These are phyloP conservation scores for Claviceps monticola DNA, from an alignment of 2,329 filamentous ascomycete species.

Conservation along the genomic window DNA sequence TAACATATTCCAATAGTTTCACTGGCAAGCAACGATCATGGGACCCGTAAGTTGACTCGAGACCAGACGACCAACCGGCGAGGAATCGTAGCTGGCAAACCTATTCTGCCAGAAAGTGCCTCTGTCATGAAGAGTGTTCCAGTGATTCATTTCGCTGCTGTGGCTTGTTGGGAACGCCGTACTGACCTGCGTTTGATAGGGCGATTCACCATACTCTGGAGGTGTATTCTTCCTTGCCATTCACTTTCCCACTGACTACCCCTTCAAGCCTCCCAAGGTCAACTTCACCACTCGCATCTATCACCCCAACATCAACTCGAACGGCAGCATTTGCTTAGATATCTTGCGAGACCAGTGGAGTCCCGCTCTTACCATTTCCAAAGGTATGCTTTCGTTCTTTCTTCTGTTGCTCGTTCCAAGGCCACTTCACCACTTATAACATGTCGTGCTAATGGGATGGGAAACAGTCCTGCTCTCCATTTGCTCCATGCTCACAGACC, in stretches of 20 bases:
- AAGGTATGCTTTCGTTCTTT: slow-evolving; percentile 49
- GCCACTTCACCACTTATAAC: background rate
- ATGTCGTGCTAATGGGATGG: slow-evolving; percentile 3
- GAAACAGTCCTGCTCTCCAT: slow-evolving; percentile 80
- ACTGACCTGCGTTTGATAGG: slow-evolving; percentile 35
- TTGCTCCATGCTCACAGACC: slow-evolving; percentile 99
- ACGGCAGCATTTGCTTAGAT: slow-evolving; percentile 97
- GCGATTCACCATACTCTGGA: slow-evolving; percentile 93
- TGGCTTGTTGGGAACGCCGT: background rate
- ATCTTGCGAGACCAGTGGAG: slow-evolving; percentile 99
- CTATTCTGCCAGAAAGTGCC: background rate
- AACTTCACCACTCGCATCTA: slow-evolving; percentile 99
- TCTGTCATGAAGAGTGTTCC: background rate
- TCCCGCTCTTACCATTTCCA: slow-evolving; percentile 93
- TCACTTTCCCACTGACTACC: slow-evolving; percentile 99
- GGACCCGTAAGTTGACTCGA: slow-evolving; percentile 61
- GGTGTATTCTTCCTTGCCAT: slow-evolving; percentile 98
- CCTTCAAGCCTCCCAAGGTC: slow-evolving; percentile 99
- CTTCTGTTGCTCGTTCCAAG: background rate
- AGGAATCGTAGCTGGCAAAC: background rate
- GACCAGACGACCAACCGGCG: background rate
- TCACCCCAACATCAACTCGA: slow-evolving; percentile 99
- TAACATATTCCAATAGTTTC: slow-evolving; percentile 52
- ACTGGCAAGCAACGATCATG: slow-evolving; percentile 99
- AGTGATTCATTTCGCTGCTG: background rate